These are phyloP conservation scores for Triangularia setosa DNA, from an alignment of 2,329 filamentous ascomycete species.

Conservation along the genomic window DNA sequence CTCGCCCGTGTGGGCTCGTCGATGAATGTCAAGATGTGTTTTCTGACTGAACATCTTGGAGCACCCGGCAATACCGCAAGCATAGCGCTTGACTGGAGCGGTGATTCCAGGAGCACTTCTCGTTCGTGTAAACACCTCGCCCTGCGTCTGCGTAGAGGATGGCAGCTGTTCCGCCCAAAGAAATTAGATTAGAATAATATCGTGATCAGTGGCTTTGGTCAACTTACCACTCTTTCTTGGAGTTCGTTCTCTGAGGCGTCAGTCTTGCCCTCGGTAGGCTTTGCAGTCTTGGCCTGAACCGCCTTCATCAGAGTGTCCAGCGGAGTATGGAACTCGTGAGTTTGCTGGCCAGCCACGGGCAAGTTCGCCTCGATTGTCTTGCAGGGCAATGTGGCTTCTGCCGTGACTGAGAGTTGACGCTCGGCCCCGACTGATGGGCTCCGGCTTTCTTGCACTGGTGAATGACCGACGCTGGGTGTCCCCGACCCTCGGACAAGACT, in stretches of 20 bases:
- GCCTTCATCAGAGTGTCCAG: conserved; percentile 86
- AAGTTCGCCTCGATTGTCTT: conserved; percentile 45
- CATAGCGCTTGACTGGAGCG: conserved; percentile 59
- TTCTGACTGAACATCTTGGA: conserved; percentile 83
- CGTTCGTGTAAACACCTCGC: neutral
- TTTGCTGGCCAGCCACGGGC: conserved; percentile 45
- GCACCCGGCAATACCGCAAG: conserved; percentile 71
- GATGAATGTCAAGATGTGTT: conserved; percentile 89
- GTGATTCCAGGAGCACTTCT: conserved; percentile 29
- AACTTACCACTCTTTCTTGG: neutral
- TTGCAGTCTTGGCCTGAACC: conserved; percentile 65
- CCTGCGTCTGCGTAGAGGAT: conserved; percentile 5
- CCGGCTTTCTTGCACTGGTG: conserved; percentile 32
- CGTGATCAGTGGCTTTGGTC: neutral
- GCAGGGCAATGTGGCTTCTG: conserved; percentile 22
- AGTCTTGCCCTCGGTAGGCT: neutral
- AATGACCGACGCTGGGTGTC: conserved; percentile 21
- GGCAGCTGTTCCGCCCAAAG: neutral
- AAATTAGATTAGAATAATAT: neutral
- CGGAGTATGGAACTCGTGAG: conserved; percentile 67
- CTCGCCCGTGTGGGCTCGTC: conserved; percentile 79
- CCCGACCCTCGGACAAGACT: conserved; percentile 24
- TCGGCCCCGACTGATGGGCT: conserved; percentile 37
- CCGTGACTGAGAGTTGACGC: conserved; percentile 21
- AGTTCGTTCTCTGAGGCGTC: neutral